Evolutionary conservation across 352 stramenopile genomes (phyloP).

Genomic region (Phytophthora rubi): DNA sequence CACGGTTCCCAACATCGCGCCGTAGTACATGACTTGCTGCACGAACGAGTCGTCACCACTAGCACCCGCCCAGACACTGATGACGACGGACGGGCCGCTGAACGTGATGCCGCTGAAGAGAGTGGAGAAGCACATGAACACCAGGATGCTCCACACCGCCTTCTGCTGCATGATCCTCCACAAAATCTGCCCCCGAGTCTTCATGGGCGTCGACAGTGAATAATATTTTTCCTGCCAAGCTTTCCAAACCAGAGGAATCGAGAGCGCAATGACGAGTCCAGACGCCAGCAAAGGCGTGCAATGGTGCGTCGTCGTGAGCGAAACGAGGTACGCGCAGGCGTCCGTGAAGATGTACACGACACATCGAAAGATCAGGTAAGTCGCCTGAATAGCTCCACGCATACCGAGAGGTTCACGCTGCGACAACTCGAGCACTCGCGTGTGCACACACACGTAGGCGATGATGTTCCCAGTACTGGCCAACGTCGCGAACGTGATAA

Average conservation of each 20-base stretch:
- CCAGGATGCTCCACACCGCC: conserved; percentile 46
- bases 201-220: conserved; percentile 41
- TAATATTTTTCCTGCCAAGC: conserved; percentile 48
- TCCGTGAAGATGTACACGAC: conserved; percentile 31
- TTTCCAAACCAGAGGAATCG: conserved; percentile 37
- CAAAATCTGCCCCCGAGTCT: conserved; percentile 40
- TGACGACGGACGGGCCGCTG: conserved; percentile 22
- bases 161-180: conserved; percentile 59
- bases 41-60: background rate
- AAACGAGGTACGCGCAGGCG: conserved; percentile 13
- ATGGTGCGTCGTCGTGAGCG: conserved; percentile 2
- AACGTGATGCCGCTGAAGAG: conserved; percentile 41
- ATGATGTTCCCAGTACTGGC: conserved; percentile 43
- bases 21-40: conserved; percentile 4
- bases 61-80: conserved; percentile 31
- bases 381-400: conserved; percentile 48
- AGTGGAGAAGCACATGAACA: conserved; percentile 49
- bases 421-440: conserved; percentile 49
- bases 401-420: conserved; percentile 46
- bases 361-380: conserved; percentile 48
- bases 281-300: conserved; percentile 31
- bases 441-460: conserved; percentile 47
- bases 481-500: conserved; percentile 34
- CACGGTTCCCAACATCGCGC: background rate
- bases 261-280: conserved; percentile 25